phyloP scores from a whole-genome alignment of 495 filamentous ascomycete species.

The Penicillium alfredii region DNA sequence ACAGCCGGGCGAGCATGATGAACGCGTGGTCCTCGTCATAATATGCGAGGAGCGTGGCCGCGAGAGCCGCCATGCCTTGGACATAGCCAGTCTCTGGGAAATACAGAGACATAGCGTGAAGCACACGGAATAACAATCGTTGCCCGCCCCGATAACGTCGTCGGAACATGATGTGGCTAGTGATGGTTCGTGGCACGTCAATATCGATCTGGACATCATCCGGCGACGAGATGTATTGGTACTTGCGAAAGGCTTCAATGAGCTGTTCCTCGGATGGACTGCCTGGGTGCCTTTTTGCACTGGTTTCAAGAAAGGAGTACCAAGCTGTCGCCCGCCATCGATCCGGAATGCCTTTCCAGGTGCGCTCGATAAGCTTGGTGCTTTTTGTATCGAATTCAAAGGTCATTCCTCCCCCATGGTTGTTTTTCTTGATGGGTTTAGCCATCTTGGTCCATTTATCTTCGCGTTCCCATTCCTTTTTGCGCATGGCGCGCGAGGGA shows the following conservation, averaged over 20 bases:
- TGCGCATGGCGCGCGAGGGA: constrained; percentile 54
- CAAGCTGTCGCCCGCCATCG: constrained; percentile 91
- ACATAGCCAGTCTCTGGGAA: constrained; percentile 93
- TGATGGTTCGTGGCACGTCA: constrained; percentile 93
- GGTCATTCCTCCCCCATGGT: constrained; percentile 71
- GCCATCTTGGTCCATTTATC: constrained; percentile 99
- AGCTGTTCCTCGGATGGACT: constrained; percentile 65
- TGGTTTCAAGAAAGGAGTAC: constrained; percentile 86
- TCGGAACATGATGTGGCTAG: constrained; percentile 96
- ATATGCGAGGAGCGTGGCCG: constrained; percentile 90
- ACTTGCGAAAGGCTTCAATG: constrained; percentile 59
- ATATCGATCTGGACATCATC: constrained; percentile 98
- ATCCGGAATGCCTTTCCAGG: constrained; percentile 98
- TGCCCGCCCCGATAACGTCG: constrained; percentile 86
- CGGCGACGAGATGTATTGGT: constrained; percentile 65
- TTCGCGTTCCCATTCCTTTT: constrained; percentile 75
- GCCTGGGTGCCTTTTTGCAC: constrained; percentile 59
- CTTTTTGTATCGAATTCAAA: constrained; percentile 85
- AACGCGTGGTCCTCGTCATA: constrained; percentile 94
- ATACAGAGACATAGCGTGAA: constrained; percentile 87
- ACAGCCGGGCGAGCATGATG: constrained; percentile 89
- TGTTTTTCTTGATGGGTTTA: constrained; percentile 48
- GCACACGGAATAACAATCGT: constrained; percentile 82
- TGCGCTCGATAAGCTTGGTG: constrained; percentile 80
- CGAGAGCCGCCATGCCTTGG: constrained; percentile 94